These are phyloP conservation scores for Tulasnella sp. DNA, from an alignment of 768 basidiomycete genomes.

Conservation along the genomic window DNA sequence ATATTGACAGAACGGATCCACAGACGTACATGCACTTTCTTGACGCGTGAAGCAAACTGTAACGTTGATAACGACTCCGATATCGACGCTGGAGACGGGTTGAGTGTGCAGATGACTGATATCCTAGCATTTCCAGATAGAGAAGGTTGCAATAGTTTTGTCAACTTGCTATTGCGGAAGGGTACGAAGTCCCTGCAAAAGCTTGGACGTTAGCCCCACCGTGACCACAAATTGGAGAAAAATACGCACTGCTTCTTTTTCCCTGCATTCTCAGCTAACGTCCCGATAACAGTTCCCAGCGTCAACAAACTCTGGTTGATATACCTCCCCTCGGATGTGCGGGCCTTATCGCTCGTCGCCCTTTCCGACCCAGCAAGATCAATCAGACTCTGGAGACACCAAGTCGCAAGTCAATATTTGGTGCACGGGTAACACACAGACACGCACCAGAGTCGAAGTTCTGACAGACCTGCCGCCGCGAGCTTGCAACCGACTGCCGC, in stretches of 20 bases:
- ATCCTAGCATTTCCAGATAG: conserved; percentile 91
- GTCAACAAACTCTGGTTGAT: conserved; percentile 90
- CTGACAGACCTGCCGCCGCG: conserved; percentile 70
- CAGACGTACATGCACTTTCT: conserved; percentile 59
- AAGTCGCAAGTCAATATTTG: background rate
- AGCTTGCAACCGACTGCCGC: conserved; percentile 57
- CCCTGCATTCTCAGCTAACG: conserved; percentile 74
- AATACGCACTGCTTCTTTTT: conserved; percentile 51
- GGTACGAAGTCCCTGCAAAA: conserved; percentile 72
- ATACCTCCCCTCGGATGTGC: conserved; percentile 92
- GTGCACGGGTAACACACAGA: conserved; percentile 1
- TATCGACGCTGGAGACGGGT: conserved; percentile 66
- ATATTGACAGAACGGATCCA: background rate
- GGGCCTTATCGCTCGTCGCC: conserved; percentile 88
- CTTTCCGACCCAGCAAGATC: conserved; percentile 96
- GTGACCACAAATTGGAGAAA: background rate
- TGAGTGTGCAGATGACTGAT: conserved; percentile 91
- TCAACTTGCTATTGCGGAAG: conserved; percentile 90
- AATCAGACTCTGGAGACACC: conserved; percentile 56
- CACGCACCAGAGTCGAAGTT: conserved; percentile 55
- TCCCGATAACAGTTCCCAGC: conserved; percentile 83
- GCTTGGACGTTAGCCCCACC: too few species aligned
- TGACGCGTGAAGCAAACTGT: conserved; percentile 82
- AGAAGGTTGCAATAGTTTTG: conserved; percentile 87
- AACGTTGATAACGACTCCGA: conserved; percentile 81